Percentiles rank a stretch among this genome's conserved stretches.
phyloP scores from a whole-genome alignment of 1,284 basidiomycete genomes.

The Heterobasidion parviporum region DNA sequence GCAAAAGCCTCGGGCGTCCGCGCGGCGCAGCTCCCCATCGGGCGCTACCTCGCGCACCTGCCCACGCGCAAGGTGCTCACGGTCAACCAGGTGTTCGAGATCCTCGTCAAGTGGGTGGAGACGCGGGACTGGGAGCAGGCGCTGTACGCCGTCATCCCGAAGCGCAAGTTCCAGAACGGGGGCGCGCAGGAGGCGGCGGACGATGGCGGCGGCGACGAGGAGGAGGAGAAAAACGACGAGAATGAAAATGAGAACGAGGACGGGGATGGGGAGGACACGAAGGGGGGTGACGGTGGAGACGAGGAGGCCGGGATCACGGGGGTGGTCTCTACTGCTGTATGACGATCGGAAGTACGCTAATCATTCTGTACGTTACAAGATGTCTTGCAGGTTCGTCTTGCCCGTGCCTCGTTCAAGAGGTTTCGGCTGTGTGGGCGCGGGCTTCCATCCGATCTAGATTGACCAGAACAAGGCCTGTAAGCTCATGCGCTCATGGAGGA shows the following conservation, averaged over 20 bases:
- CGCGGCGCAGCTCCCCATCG: slow-evolving; percentile 90
- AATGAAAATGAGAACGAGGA: background rate
- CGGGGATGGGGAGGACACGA: background rate
- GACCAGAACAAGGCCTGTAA: background rate
- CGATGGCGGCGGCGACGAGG: slow-evolving; percentile 11
- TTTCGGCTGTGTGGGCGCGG: slow-evolving; percentile 76
- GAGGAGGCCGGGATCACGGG: background rate
- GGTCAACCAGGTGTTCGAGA: slow-evolving; percentile 95
- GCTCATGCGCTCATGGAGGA: no score
- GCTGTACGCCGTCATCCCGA: slow-evolving; percentile 81
- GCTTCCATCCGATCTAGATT: slow-evolving; percentile 95
- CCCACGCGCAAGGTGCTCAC: slow-evolving; percentile 93
- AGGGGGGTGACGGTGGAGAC: background rate
- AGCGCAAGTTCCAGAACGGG: slow-evolving; percentile 69
- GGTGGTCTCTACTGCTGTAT: background rate
- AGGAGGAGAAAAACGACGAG: slow-evolving; percentile 5
- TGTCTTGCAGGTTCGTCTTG: slow-evolving; percentile 74
- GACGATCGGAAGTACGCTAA: background rate
- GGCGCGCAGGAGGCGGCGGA: slow-evolving; percentile 15
- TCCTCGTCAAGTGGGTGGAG: slow-evolving; percentile 85
- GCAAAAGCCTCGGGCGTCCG: slow-evolving; percentile 69
- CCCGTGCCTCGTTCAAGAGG: slow-evolving; percentile 83
- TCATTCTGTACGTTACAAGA: slow-evolving; percentile 36
- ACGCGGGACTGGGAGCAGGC: slow-evolving; percentile 78
- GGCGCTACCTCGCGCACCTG: slow-evolving; percentile 75